phyloP scores from a whole-genome alignment of 2,329 filamentous ascomycete species.

The Dactylellina haptotyla region DNA sequence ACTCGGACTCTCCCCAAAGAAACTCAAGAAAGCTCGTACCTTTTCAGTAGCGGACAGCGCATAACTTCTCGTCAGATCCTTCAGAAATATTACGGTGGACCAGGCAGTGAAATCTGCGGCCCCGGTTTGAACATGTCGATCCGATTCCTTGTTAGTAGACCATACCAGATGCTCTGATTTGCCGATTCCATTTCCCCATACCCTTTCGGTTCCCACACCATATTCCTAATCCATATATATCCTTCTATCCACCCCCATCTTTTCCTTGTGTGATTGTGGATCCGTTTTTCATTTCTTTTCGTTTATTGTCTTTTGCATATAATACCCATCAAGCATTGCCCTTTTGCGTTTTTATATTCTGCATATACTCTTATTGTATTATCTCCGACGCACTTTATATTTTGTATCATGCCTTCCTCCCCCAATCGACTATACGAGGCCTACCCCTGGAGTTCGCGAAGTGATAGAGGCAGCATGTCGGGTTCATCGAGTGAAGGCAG shows the following conservation, averaged over 20 bases:
- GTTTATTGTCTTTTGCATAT: neutral
- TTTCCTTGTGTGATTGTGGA: neutral
- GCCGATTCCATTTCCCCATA: conserved; percentile 12
- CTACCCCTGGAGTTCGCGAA: conserved; percentile 46
- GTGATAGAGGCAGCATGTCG: conserved; percentile 47
- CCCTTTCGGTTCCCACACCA: conserved; percentile 11
- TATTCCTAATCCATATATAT: conserved; percentile 23
- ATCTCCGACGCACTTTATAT: neutral
- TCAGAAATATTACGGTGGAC: conserved; percentile 18
- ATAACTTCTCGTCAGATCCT: conserved; percentile 32
- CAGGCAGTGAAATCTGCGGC: conserved; percentile 39
- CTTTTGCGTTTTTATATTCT: conserved; percentile 1
- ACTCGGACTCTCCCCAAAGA: conserved; percentile 6
- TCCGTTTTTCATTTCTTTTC: neutral
- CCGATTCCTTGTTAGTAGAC: conserved; percentile 54
- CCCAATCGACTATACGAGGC: conserved; percentile 28
- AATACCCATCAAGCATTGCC: conserved; percentile 2
- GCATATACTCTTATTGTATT: conserved; percentile 1
- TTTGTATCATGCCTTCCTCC: conserved; percentile 29
- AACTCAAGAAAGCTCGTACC: neutral
- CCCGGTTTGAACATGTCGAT: conserved; percentile 53
- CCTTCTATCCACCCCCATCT: conserved; percentile 14
- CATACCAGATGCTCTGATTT: conserved; percentile 53
- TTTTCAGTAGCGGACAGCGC: conserved; percentile 16
- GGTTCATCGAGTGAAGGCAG: conserved; percentile 40